These are phyloP conservation scores for Lolium rigidum DNA, from an alignment of 176 grass and related monocot genomes.

Conservation along the genomic window DNA sequence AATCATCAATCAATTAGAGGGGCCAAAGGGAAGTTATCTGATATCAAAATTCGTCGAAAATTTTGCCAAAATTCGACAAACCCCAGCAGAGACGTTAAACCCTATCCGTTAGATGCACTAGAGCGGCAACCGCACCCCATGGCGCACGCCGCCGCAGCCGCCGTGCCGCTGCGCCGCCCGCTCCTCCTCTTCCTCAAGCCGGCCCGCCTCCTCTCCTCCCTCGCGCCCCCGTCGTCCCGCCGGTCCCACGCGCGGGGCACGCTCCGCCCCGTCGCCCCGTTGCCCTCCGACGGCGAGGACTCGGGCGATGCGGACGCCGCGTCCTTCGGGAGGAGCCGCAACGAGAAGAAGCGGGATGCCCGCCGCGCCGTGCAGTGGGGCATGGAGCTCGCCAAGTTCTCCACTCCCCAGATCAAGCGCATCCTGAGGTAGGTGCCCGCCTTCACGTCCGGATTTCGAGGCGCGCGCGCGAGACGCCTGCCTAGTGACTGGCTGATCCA, in stretches of 20 bases:
- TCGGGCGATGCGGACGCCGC: slow-evolving; percentile 30
- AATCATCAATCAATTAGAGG: background rate
- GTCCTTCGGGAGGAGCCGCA: slow-evolving; percentile 64
- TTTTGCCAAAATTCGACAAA: background rate
- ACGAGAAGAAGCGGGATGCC: slow-evolving; percentile 85
- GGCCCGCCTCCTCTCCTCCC: slow-evolving; percentile 37
- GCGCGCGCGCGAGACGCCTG: background rate
- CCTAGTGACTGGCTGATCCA: background rate
- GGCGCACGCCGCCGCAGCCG: slow-evolving; percentile 46
- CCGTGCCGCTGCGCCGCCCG: slow-evolving; percentile 46
- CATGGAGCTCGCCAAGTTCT: slow-evolving; percentile 82
- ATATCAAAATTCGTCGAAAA: background rate
- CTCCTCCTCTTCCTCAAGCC: slow-evolving; percentile 44
- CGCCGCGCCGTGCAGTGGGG: slow-evolving; percentile 82
- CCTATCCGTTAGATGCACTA: background rate
- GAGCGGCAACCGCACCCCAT: slow-evolving; percentile 1
- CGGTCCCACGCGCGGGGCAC: slow-evolving; percentile 21
- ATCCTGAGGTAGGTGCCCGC: slow-evolving; percentile 67
- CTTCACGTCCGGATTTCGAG: background rate
- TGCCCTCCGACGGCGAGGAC: slow-evolving; percentile 43
- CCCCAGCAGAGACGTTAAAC: background rate
- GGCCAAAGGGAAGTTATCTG: background rate
- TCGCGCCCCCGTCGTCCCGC: slow-evolving; percentile 9
- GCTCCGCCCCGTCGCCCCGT: slow-evolving; percentile 47
- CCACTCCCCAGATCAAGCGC: slow-evolving; percentile 77